These are phyloP conservation scores for Penicillium taxi DNA, from an alignment of 495 filamentous ascomycete genomes.

Conservation along the genomic window DNA sequence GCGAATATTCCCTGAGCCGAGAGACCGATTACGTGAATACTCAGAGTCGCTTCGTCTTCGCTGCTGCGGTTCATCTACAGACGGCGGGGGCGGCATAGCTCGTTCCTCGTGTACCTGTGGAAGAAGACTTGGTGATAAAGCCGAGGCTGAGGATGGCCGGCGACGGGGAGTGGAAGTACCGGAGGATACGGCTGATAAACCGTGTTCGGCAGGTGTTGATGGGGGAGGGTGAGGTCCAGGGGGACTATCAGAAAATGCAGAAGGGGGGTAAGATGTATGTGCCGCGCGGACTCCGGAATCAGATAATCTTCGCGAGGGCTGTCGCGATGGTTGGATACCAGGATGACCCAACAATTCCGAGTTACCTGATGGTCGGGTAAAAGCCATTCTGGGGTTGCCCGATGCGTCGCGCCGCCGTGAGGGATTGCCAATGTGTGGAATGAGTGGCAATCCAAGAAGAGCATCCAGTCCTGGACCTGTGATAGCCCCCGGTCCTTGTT, in stretches of 20 bases:
- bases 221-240: conserved; percentile 59
- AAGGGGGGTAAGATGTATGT: conserved; percentile 26
- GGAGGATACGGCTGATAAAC: conserved; percentile 49
- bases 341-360: conserved; percentile 33
- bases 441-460: conserved; percentile 48
- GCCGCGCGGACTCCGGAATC: conserved; percentile 27
- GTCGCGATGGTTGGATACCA: conserved; percentile 30
- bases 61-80: conserved; percentile 32
- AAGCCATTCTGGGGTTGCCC: conserved; percentile 38
- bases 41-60: conserved; percentile 57
- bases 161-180: conserved; percentile 49
- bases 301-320: conserved; percentile 28
- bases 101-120: conserved; percentile 31
- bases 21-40: conserved; percentile 48
- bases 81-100: conserved; percentile 27
- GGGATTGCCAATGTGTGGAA: conserved; percentile 48
- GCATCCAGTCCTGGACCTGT: conserved; percentile 39
- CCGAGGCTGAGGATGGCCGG: conserved; percentile 47
- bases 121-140: conserved; percentile 27
- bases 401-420: conserved; percentile 31
- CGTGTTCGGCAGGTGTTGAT: conserved; percentile 59
- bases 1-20: conserved; percentile 55
- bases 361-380: conserved; percentile 44
- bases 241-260: conserved; percentile 47
- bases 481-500: conserved; percentile 36